A percentile compares a stretch with the other conserved stretches of the same genome.
These are phyloP conservation scores for Colletotrichum incanum DNA, from an alignment of 2,329 filamentous ascomycete species.

Conservation along the genomic window DNA sequence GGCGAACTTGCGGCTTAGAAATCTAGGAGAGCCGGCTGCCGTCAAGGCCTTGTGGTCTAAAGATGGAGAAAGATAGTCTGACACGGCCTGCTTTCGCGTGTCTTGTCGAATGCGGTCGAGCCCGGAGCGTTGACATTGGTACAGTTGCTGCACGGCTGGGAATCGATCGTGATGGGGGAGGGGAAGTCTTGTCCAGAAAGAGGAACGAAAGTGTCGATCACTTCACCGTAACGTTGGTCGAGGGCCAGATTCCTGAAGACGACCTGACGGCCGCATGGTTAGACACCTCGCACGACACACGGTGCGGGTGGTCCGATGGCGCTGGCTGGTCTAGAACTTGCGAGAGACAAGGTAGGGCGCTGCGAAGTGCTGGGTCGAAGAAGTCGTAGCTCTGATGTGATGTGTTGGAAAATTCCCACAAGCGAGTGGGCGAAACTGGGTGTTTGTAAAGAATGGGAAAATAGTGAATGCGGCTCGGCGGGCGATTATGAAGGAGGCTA, in stretches of 20 bases:
- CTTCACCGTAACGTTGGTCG: conserved; percentile 34
- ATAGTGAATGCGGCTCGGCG: not conserved
- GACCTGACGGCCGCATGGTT: conserved; percentile 33
- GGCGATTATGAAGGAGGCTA: conserved; percentile 18
- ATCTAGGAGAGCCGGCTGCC: conserved; percentile 11
- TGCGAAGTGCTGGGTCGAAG: not conserved
- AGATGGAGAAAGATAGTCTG: conserved; percentile 4
- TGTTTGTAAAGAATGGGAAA: not conserved
- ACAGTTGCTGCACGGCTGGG: conserved; percentile 18
- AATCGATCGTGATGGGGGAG: conserved; percentile 30
- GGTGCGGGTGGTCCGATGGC: conserved; percentile 39
- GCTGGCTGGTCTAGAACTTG: conserved; percentile 38
- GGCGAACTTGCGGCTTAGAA: conserved; percentile 35
- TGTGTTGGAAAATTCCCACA: not conserved
- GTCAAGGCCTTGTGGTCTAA: conserved; percentile 10
- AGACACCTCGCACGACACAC: conserved; percentile 19
- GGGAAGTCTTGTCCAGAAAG: conserved; percentile 11
- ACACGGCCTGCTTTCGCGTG: conserved; percentile 15
- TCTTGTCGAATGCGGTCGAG: conserved; percentile 6
- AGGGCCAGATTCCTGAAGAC: conserved; percentile 35
- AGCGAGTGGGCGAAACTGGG: not conserved
- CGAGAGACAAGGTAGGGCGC: conserved; percentile 15
- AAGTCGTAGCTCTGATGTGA: not conserved
- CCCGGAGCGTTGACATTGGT: not conserved
- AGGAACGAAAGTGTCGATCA: conserved; percentile 34